A percentile compares a stretch with the other conserved stretches of the same genome.
Evolutionary conservation across 1,139 yeast species (phyloP).

Genomic region (Dujonia santamariae): DNA sequence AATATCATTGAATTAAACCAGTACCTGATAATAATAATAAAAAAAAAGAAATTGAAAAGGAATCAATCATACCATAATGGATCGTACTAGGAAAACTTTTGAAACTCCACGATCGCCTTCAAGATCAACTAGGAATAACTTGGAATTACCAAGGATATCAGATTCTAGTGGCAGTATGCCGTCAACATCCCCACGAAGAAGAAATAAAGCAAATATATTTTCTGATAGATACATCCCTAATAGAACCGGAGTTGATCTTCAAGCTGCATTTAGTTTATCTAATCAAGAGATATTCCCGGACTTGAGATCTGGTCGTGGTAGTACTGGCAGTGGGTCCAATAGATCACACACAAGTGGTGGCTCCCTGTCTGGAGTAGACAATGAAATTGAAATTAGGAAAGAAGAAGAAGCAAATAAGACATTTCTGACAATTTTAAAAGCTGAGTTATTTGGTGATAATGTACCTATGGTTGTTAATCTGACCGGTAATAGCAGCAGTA

Average conservation of each 20-base stretch:
- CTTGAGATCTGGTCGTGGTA: neutral
- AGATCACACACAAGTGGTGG: neutral
- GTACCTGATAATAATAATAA: too few species aligned
- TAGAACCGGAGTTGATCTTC: conserved; percentile 80
- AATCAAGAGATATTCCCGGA: conserved; percentile 32
- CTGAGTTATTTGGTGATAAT: conserved; percentile 88
- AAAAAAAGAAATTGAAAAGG: too few species aligned
- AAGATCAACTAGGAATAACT: conserved; percentile 29
- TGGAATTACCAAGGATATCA: conserved; percentile 30
- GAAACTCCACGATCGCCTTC: conserved; percentile 44
- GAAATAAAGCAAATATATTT: conserved; percentile 46
- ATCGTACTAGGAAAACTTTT: conserved; percentile 14
- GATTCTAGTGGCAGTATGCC: conserved; percentile 12
- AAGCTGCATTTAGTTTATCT: conserved; percentile 77
- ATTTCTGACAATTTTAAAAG: conserved; percentile 79
- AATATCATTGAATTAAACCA: too few species aligned
- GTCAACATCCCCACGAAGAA: conserved; percentile 38
- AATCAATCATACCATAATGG: too few species aligned
- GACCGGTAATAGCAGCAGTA: too few species aligned
- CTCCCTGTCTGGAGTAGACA: conserved; percentile 26
- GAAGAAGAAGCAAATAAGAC: conserved; percentile 86
- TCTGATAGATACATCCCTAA: conserved; percentile 87
- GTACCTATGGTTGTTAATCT: conserved; percentile 64
- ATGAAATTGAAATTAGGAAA: conserved; percentile 63
- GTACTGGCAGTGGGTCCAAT: conserved; percentile 9